A percentile compares a stretch with the other conserved stretches of the same genome.
Evolutionary conservation across 2,329 filamentous ascomycete genomes (phyloP).

Genomic region (Stachybotrys echinatus): DNA sequence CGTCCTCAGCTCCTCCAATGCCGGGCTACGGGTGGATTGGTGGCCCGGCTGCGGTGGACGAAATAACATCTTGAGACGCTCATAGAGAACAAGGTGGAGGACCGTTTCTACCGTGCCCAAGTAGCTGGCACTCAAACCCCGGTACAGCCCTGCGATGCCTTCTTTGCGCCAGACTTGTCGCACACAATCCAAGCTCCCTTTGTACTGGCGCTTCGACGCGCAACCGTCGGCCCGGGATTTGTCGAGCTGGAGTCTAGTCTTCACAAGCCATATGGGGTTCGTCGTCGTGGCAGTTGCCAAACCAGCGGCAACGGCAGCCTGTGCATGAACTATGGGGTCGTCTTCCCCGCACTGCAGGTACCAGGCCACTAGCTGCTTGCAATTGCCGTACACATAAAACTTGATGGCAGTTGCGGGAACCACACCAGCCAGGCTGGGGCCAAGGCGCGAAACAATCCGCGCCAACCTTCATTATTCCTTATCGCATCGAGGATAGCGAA

Average conservation of each 20-base stretch:
- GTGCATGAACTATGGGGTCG: conserved; percentile 54
- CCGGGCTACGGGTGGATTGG: too few species aligned
- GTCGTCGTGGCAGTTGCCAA: conserved; percentile 66
- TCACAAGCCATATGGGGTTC: conserved; percentile 71
- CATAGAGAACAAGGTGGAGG: conserved; percentile 67
- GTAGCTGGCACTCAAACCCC: conserved; percentile 63
- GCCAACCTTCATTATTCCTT: conserved; percentile 63
- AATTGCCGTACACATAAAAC: conserved; percentile 67
- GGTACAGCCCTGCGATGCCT: conserved; percentile 60
- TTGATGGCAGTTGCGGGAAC: conserved; percentile 67
- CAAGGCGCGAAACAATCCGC: conserved; percentile 65
- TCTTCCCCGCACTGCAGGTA: conserved; percentile 53
- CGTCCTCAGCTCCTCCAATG: conserved; percentile 63
- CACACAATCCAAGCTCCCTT: conserved; percentile 63
- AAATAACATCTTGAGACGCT: conserved; percentile 53
- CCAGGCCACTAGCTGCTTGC: conserved; percentile 59
- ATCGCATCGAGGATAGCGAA: conserved; percentile 74
- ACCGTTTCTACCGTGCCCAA: conserved; percentile 65
- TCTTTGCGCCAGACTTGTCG: conserved; percentile 60
- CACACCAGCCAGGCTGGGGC: conserved; percentile 64
- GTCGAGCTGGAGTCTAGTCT: conserved; percentile 66
- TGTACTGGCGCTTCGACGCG: conserved; percentile 51
- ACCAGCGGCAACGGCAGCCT: conserved; percentile 58
- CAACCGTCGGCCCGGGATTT: conserved; percentile 45
- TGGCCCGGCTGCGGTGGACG: too few species aligned